Evolutionary conservation across 257 asterid genomes (phyloP).

Genomic region (Vinca minor): DNA sequence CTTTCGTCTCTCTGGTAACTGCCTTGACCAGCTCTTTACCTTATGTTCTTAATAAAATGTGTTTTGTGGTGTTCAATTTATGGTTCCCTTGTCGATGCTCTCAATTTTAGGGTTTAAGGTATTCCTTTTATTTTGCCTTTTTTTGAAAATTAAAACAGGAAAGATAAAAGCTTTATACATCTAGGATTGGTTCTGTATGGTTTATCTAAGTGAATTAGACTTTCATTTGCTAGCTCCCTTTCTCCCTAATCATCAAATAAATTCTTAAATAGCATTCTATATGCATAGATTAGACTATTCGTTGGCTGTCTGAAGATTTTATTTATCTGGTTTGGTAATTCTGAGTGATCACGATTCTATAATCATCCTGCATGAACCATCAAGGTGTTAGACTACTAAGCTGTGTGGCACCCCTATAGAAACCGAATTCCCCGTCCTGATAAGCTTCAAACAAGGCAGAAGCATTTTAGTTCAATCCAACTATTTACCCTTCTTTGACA

Average conservation of each 20-base stretch:
- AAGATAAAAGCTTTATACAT: neutral
- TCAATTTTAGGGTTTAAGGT: neutral
- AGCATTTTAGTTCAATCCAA: neutral
- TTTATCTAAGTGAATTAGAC: no score
- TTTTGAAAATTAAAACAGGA: neutral
- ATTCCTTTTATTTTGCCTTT: neutral
- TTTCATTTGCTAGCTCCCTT: neutral
- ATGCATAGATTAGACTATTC: neutral
- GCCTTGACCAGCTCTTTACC: no score
- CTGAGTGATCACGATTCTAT: neutral
- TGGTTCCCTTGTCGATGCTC: neutral
- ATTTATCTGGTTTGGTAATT: neutral
- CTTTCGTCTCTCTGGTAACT: constrained; percentile 6
- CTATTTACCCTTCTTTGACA: neutral
- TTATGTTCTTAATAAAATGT: no score
- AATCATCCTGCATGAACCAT: neutral
- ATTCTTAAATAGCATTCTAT: neutral
- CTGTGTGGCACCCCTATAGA: neutral
- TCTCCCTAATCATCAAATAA: neutral
- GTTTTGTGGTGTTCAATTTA: neutral
- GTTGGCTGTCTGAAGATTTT: no score
- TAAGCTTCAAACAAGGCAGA: neutral
- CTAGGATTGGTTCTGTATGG: no score
- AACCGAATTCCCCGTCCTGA: neutral
- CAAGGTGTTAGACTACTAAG: neutral